phyloP scores from a whole-genome alignment of 306 rosid species.

The Rubus idaeus region DNA sequence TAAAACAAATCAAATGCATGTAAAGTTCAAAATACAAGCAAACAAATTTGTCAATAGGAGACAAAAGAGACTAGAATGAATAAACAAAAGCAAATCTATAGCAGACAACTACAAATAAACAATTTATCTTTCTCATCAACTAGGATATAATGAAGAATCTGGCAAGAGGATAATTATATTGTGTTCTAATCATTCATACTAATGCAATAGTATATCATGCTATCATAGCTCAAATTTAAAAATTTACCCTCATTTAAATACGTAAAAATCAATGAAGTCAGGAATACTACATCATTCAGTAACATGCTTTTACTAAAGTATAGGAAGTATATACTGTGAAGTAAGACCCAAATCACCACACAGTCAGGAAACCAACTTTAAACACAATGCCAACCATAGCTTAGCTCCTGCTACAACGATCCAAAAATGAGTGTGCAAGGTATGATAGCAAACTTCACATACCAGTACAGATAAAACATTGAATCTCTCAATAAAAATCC shows the following conservation, averaged over 20 bases:
- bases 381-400: neutral
- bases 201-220: too few species aligned
- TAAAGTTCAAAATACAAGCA: neutral
- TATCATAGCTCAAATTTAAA: neutral
- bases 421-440: neutral
- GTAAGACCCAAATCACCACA: too few species aligned
- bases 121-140: neutral
- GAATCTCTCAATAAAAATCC: slow-evolving; percentile 20
- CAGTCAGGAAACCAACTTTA: neutral
- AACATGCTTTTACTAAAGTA: neutral
- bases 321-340: too few species aligned
- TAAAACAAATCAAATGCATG: neutral
- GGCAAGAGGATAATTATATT: neutral
- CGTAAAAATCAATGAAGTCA: too few species aligned
- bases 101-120: neutral
- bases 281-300: neutral
- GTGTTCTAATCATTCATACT: too few species aligned
- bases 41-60: neutral
- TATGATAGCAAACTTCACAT: neutral
- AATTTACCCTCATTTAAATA: too few species aligned
- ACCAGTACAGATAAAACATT: neutral
- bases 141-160: neutral
- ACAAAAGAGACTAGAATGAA: neutral
- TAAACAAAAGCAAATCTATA: neutral
- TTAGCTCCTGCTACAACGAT: neutral